Conservation (phyloP, 208 protist species). For the Crithidia sp. region DNA sequence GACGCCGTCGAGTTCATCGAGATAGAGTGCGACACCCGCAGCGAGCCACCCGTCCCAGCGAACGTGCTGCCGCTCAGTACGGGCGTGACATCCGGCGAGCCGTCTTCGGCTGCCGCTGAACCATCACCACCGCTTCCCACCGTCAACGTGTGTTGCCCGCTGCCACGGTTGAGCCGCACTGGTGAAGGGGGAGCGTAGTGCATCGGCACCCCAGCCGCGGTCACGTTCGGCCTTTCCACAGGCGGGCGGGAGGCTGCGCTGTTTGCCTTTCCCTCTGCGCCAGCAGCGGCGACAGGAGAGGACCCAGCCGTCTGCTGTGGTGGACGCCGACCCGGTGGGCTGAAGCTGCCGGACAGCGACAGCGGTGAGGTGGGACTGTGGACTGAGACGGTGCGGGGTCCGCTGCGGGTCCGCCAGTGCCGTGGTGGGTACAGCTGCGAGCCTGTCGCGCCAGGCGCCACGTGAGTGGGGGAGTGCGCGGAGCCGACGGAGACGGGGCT, state of each 20-base stretch:
- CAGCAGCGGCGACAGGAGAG: too few relatives aligned
- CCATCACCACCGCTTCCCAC: too few relatives aligned
- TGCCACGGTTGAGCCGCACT: neutral
- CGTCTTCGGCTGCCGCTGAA: too few relatives aligned
- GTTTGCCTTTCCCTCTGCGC: neutral
- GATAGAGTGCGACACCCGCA: neutral
- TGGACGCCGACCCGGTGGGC: neutral
- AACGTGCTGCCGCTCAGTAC: neutral
- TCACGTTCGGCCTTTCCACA: too few relatives aligned
- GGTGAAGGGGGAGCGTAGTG: neutral
- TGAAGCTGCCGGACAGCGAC: conserved; percentile 1
- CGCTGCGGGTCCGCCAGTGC: conserved; percentile 14
- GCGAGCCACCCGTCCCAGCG: neutral
- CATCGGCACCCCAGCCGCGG: neutral
- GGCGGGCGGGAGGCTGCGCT: too few relatives aligned
- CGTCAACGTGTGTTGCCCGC: neutral
- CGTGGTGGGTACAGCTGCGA: conserved; percentile 18
- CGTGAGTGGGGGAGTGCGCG: neutral
- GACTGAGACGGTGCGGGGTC: conserved; percentile 6
- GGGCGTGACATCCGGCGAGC: neutral
- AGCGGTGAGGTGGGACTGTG: conserved; percentile 7
- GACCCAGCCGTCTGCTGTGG: too few relatives aligned
- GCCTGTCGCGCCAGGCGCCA: neutral
- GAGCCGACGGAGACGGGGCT: neutral
- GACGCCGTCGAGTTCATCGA: neutral